Base-by-base conservation (phyloP, 768 basidiomycete species). In the Lactarius trivialis region DNA sequence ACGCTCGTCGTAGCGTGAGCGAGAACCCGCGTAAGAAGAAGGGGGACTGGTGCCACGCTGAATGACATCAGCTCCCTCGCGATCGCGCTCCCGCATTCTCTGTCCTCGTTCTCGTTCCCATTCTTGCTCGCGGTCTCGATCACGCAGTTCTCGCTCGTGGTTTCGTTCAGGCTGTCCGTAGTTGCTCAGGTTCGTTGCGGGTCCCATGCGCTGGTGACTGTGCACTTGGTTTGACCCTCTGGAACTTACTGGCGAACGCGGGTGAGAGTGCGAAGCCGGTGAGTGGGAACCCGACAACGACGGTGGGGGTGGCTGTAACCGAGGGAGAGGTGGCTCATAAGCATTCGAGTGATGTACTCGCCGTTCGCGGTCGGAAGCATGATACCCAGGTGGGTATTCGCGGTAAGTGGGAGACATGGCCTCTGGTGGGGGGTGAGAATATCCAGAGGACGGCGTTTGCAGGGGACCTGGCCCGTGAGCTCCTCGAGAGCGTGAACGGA, bases 201-300 rank as follows among this genome's bases (percentile, higher is more conserved):
- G 85, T 7, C 85, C 86, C 68, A 85, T 69, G 58, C 85, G 84
- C 71, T 87, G 86, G 72, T 88, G 86, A 63, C 77, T 78, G 71
- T 88, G 88, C 52, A 79, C 71, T 68, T 80, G 79, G 63, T 73
- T 59, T 64, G 58, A 56, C 7, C 55, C 66, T 65, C 45, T 60
- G 33, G 57, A 61, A 54, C 43, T 71, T 49, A 76, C 72, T 43
- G 73, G 71, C 49, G 77, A 78, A 61, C 77, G 82, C 39, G 78
- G 75, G 33, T 80, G 82, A 28, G 82, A 79, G 65, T 79, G 78
- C 37, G 83, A 77, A 53, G 67, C 54, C 58, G 70, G 60, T 53
- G 67, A 56, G 51, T 71, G 58, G 60, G 62, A 59, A 14, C 24
- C 37, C 32, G 58, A 37, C 15, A 60, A 24, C 58, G 62, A 45